phyloP scores from a whole-genome alignment of 345 rosid genomes.

The Melastoma malabathricum region DNA sequence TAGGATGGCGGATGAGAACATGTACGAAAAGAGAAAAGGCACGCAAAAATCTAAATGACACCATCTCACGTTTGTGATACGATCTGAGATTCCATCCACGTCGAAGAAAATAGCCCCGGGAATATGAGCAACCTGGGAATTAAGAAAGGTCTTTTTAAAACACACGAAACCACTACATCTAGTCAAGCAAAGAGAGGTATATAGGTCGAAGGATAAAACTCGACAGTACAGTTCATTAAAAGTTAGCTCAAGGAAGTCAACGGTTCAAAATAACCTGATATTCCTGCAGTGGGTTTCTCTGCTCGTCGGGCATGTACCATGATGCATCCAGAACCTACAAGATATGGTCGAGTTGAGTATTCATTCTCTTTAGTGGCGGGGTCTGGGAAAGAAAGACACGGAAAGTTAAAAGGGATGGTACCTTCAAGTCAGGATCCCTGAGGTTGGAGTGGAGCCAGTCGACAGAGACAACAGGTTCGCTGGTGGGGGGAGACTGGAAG shows the following conservation, averaged over 20 bases:
- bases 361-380: not conserved
- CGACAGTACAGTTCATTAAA: not conserved
- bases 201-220: no score
- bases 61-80: conserved; percentile 47
- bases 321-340: conserved; percentile 89
- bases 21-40: no score
- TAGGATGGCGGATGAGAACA: no score
- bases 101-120: conserved; percentile 96
- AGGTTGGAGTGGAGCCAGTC: conserved; percentile 92
- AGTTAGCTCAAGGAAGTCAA: conserved; percentile 3
- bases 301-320: conserved; percentile 99
- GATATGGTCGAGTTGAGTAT: not conserved
- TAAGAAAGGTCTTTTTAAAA: not conserved
- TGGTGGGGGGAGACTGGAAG: conserved; percentile 30
- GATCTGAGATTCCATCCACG: conserved; percentile 88
- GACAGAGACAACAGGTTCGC: conserved; percentile 78
- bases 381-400: not conserved
- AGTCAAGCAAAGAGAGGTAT: not conserved
- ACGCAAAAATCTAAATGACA: not conserved
- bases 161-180: not conserved
- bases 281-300: conserved; percentile 93
- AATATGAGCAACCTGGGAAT: conserved; percentile 80
- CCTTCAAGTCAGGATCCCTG: conserved; percentile 74
- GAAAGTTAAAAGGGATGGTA: conserved; percentile 7
- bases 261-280: conserved; percentile 34